phyloP scores from a whole-genome alignment of 2,329 filamentous ascomycete species.

The Talaromyces sp. region DNA sequence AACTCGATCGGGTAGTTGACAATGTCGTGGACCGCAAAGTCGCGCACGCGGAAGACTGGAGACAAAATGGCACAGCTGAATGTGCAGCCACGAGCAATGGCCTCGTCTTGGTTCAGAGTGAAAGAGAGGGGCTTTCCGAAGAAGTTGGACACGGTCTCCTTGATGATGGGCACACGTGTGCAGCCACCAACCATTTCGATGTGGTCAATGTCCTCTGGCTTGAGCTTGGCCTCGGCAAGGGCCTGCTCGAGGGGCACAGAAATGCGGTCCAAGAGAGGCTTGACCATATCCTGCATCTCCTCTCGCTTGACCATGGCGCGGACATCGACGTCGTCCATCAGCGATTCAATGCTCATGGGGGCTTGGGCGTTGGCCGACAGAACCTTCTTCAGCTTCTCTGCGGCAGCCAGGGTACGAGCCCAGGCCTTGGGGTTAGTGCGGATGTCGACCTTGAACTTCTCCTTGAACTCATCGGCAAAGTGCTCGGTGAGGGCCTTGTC shows the following conservation, averaged over 20 bases:
- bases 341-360: constrained; percentile 91
- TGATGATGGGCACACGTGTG: constrained; percentile 88
- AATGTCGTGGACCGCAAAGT: constrained; percentile 96
- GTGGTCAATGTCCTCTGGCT: constrained; percentile 83
- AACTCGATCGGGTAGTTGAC: constrained; percentile 98
- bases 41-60: constrained; percentile 94
- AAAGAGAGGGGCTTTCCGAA: constrained; percentile 91
- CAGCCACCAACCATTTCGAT: constrained; percentile 93
- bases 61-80: constrained; percentile 98
- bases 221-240: constrained; percentile 87
- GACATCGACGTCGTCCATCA: constrained; percentile 98
- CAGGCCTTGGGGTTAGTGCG: constrained; percentile 82
- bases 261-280: constrained; percentile 72
- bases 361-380: constrained; percentile 91
- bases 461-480: constrained; percentile 92
- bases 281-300: constrained; percentile 85
- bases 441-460: constrained; percentile 97
- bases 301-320: constrained; percentile 84
- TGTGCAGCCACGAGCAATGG: constrained; percentile 87
- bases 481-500: constrained; percentile 93
- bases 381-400: constrained; percentile 98
- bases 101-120: constrained; percentile 98
- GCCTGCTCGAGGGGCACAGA: constrained; percentile 79
- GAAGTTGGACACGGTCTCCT: constrained; percentile 82
- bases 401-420: constrained; percentile 78